Percentiles rank a stretch among this genome's conserved stretches.
Conservation (phyloP, 1,284 basidiomycete species). For the Athelia sp. region DNA sequence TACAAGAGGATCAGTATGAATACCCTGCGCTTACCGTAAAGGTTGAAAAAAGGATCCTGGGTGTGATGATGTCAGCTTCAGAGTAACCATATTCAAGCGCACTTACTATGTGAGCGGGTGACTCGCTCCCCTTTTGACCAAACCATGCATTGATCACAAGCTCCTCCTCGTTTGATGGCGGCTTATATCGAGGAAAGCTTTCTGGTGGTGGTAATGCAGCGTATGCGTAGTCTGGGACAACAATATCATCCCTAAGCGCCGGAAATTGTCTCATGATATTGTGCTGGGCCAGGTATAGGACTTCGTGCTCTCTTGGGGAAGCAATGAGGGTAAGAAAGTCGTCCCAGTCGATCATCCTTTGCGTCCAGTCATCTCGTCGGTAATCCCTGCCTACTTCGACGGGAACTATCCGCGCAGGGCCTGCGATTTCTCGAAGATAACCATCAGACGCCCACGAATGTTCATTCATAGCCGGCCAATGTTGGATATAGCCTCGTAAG, state of each 20-base stretch:
- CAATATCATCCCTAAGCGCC: constrained; percentile 65
- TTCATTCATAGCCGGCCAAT: constrained; percentile 70
- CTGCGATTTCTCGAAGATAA: constrained; percentile 67
- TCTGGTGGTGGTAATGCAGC: constrained; percentile 46
- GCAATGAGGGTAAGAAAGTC: constrained; percentile 62
- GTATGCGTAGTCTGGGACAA: constrained; percentile 86
- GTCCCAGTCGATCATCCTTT: constrained; percentile 76
- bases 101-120: constrained; percentile 89
- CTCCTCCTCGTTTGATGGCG: constrained; percentile 66
- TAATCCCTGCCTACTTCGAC: constrained; percentile 90
- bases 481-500: constrained; percentile 50
- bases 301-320: constrained; percentile 28
- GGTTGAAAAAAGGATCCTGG: constrained; percentile 92
- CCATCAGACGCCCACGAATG: constrained; percentile 62
- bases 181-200: constrained; percentile 48
- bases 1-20: constrained; percentile 8
- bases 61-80: constrained; percentile 8
- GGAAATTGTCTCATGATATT: constrained; percentile 85
- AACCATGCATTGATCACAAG: constrained; percentile 86
- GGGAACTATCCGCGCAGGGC: constrained; percentile 81
- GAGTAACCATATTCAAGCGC: constrained; percentile 5
- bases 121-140: constrained; percentile 72
- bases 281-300: constrained; percentile 91
- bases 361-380: constrained; percentile 77
- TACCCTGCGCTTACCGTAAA: constrained; percentile 61